A percentile compares a stretch with the other conserved stretches of the same genome.
Conservation (phyloP, 306 rosid species). For the Trifolium repens region DNA sequence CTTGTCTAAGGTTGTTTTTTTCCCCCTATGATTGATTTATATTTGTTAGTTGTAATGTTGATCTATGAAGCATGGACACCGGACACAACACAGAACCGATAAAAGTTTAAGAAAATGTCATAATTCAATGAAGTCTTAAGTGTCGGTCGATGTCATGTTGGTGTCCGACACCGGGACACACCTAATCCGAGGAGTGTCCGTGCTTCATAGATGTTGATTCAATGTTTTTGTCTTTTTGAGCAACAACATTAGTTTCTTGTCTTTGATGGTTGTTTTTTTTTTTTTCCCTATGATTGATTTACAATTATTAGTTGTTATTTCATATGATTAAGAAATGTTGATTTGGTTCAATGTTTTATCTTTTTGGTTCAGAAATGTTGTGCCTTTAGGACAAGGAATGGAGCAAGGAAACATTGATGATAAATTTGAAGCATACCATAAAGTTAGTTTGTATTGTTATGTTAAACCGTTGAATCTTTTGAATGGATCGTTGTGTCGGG, state of each 20-base stretch:
- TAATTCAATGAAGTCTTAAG: no score
- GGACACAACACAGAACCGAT: no score
- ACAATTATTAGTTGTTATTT: conserved; percentile 4
- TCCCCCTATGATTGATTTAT: neutral
- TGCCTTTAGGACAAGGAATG: conserved; percentile 45
- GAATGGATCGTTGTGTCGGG: conserved; percentile 55
- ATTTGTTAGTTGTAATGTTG: neutral
- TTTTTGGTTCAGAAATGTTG: conserved; percentile 54
- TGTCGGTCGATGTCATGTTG: no score
- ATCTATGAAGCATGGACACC: no score
- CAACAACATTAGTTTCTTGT: neutral
- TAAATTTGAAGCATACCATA: conserved; percentile 38
- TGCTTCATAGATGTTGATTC: no score
- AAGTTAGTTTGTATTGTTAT: conserved; percentile 45
- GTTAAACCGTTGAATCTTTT: conserved; percentile 51
- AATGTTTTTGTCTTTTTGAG: neutral
- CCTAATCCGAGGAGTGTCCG: no score
- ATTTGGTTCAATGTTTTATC: conserved; percentile 34
- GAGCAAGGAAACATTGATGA: conserved; percentile 49
- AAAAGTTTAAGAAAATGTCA: no score
- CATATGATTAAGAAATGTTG: neutral
- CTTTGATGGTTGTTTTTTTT: neutral
- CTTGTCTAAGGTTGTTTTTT: neutral
- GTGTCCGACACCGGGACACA: no score
- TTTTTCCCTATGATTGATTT: neutral